Evolutionary conservation across 2,329 filamentous ascomycete species (phyloP).

Genomic region (Zalaria obscura): DNA sequence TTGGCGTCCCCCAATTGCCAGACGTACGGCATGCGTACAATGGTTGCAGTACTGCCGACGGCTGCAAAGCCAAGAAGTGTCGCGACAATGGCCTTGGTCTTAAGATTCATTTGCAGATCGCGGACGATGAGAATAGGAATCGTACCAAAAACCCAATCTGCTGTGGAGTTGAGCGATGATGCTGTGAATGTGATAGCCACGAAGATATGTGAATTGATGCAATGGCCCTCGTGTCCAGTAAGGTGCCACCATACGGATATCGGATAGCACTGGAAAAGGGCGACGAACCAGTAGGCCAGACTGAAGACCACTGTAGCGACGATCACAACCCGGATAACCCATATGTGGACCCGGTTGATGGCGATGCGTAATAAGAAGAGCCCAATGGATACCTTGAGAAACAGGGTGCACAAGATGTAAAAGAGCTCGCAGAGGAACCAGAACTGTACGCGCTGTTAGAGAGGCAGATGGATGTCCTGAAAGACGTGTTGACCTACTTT

Average conservation of each 20-base stretch:
- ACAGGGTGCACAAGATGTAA: constrained; percentile 34
- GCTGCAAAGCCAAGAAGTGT: constrained; percentile 19
- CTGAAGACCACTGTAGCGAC: constrained; percentile 29
- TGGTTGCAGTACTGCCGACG: constrained; percentile 36
- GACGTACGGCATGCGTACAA: constrained; percentile 31
- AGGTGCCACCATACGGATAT: constrained; percentile 38
- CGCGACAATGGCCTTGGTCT: constrained; percentile 18
- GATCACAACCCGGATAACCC: constrained; percentile 32
- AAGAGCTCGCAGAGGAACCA: constrained; percentile 44
- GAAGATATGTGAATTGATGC: constrained; percentile 10
- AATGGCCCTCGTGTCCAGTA: constrained; percentile 23
- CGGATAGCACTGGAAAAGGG: constrained; percentile 40
- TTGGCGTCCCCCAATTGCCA: constrained; percentile 20
- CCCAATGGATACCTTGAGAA: constrained; percentile 38
- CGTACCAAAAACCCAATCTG: constrained; percentile 22
- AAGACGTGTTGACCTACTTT: background rate
- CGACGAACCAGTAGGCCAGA: constrained; percentile 34
- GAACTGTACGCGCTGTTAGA: constrained; percentile 14
- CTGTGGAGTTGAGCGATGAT: constrained; percentile 18
- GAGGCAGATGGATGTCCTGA: background rate
- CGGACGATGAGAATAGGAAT: constrained; percentile 23
- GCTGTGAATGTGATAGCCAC: constrained; percentile 5
- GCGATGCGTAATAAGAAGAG: constrained; percentile 40
- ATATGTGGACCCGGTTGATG: constrained; percentile 27
- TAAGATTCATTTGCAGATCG: constrained; percentile 19